Evolutionary conservation across 768 basidiomycete species (phyloP).

Genomic region (Punctularia strigosozonata): DNA sequence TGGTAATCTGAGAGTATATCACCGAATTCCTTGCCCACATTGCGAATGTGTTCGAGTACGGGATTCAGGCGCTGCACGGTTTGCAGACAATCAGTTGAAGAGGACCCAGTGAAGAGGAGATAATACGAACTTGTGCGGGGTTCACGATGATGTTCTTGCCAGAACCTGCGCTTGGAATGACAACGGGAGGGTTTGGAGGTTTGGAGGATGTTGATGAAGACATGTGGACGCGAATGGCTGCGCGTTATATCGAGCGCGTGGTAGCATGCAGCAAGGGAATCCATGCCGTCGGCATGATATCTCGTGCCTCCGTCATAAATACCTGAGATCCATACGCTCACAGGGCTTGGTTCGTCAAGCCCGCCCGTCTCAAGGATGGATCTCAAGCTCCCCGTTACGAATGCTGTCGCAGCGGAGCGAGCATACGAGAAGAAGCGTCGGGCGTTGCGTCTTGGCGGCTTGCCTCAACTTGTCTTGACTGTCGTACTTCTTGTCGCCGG

Average conservation of each 20-base stretch:
- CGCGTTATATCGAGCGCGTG: too few species aligned
- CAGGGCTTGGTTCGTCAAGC: not conserved
- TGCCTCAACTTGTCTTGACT: too few species aligned
- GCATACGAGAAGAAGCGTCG: too few species aligned
- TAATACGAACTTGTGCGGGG: conserved; percentile 37
- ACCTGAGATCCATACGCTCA: not conserved
- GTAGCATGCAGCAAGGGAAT: not conserved
- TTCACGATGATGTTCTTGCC: conserved; percentile 58
- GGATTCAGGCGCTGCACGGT: conserved; percentile 80
- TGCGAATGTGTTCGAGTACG: conserved; percentile 74
- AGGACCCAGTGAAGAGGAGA: not conserved
- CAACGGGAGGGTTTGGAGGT: conserved; percentile 35
- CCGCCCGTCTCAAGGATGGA: too few species aligned
- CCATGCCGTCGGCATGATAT: not conserved
- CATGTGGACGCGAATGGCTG: too few species aligned
- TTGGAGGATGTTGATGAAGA: too few species aligned
- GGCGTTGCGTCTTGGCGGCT: too few species aligned
- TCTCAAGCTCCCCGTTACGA: too few species aligned
- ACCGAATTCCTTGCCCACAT: conserved; percentile 88
- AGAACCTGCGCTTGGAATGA: conserved; percentile 49
- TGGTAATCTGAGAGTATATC: conserved; percentile 93
- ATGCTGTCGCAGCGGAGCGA: too few species aligned
- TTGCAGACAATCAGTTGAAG: conserved; percentile 2
- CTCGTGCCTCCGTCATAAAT: too few species aligned
- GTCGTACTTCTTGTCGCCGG: too few species aligned